Evolutionary conservation across 2,329 filamentous ascomycete species (phyloP), one percentile per base, ranked within the genome.

Genomic region (Parascedosporium putredinis): DNA sequence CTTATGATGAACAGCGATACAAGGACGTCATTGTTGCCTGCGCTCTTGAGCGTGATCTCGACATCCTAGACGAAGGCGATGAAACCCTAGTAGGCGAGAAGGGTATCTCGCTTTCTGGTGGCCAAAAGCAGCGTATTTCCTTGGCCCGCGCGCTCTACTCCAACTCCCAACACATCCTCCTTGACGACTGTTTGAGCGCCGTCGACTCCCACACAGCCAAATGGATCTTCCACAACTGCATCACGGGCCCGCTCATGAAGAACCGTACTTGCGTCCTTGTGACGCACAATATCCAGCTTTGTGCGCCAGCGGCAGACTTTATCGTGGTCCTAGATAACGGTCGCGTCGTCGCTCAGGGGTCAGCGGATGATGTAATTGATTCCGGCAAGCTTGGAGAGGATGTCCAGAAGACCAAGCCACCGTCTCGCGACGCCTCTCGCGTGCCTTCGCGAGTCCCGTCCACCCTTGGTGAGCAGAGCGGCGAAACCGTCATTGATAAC

Each of bases 191-290:
- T 55, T 75, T 98, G 40, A 96, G 90, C 61, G 93, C 93, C 24
- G 93, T 98, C 29, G 93, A 98, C 64, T 94, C 93, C 3, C 93
- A 98, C 59, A 97, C 93, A 0, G 90, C 90, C 2, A 94, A 96
- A 64, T 96, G 94, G 84, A 97, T 98, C 56, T 97, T 97, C 68
- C 86, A 85, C 62, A 86, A 95, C 65, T 95, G 90, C 52, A 83
- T 98, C 55, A 83, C 83, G 58, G 93, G 93, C 2, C 86, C 88
- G 5, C 69, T 98, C 47, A 97, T 98, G 93, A 71, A 77, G 51
- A 76, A 83, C 60, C 82, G 93, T 38, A 97, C 93, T 24, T 97
- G 93, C 64, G 88, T 98, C 49, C 75, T 98, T 40, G 91, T 98
- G 31, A 96, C 93, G 0, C 93, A 98, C 70, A 98, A 97, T 60